Percentiles rank a stretch among this genome's conserved stretches.
These are phyloP conservation scores for Avena sativa DNA, from an alignment of 176 grass and related monocot species.

Conservation along the genomic window DNA sequence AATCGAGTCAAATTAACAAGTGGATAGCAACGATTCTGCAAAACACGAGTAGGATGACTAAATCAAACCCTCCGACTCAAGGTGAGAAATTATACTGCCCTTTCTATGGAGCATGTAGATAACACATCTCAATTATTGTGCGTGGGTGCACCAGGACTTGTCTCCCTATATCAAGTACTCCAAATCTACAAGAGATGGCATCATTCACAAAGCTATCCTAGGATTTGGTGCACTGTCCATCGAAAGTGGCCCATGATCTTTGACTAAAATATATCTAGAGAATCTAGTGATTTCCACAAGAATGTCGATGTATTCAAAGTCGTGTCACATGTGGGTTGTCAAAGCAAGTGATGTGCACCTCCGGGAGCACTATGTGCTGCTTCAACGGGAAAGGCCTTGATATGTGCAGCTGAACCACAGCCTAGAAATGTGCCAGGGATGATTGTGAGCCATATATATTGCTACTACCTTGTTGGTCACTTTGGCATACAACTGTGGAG, in stretches of 20 bases:
- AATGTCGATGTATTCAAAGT: conserved; percentile 1
- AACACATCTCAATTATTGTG: conserved; percentile 1
- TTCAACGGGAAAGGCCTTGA: neutral
- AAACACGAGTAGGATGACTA: too few species aligned
- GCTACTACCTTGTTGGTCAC: neutral
- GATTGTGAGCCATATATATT: neutral
- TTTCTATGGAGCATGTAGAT: too few species aligned
- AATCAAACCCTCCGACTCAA: too few species aligned
- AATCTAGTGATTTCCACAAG: neutral
- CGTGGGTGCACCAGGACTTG: neutral
- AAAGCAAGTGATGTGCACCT: conserved; percentile 14
- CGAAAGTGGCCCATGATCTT: conserved; percentile 36
- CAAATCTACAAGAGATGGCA: conserved; percentile 18
- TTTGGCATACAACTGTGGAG: neutral
- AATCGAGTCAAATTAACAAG: too few species aligned
- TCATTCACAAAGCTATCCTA: neutral
- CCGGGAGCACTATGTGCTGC: neutral
- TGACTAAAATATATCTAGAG: neutral
- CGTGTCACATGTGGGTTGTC: neutral
- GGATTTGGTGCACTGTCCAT: neutral
- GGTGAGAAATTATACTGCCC: too few species aligned
- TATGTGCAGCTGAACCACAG: neutral
- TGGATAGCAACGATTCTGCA: too few species aligned
- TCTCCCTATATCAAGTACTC: neutral
- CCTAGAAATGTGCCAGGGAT: neutral